Percentiles rank a stretch among this genome's conserved stretches.
Conservation (phyloP, 176 grass and related monocot species). For the Eremochloa ophiuroides region DNA sequence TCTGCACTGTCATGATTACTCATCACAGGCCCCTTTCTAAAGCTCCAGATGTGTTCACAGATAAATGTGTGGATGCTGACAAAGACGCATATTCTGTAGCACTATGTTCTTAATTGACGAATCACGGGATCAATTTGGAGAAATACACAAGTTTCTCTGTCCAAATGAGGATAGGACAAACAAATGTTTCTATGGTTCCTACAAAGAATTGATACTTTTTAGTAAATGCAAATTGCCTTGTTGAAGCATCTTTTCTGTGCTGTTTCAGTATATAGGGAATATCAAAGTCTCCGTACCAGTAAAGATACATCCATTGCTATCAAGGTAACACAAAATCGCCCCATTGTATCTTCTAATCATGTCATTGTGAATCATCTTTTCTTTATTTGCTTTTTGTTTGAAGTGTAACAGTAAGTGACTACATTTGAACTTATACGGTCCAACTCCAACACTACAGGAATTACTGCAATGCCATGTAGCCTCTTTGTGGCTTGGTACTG, state of each 20-base stretch:
- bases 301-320: conserved; percentile 5
- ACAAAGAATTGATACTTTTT: neutral
- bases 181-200: neutral
- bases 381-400: no score
- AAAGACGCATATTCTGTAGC: neutral
- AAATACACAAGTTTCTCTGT: neutral
- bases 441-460: neutral
- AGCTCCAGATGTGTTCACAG: conserved; percentile 5
- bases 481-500: neutral
- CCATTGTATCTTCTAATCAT: neutral
- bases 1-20: neutral
- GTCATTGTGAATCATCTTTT: neutral
- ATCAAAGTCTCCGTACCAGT: neutral
- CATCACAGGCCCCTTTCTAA: no score
- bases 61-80: neutral
- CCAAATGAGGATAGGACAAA: neutral
- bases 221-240: neutral
- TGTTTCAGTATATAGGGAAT: conserved; percentile 14
- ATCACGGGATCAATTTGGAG: neutral
- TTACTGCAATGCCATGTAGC: neutral
- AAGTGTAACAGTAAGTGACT: no score
- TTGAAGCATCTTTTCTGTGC: neutral
- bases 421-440: no score
- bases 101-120: neutral
- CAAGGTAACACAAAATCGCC: neutral